Evolutionary conservation across 192 early-diverging fungal genomes (phyloP).

Genomic region (Dissophora globulifera): DNA sequence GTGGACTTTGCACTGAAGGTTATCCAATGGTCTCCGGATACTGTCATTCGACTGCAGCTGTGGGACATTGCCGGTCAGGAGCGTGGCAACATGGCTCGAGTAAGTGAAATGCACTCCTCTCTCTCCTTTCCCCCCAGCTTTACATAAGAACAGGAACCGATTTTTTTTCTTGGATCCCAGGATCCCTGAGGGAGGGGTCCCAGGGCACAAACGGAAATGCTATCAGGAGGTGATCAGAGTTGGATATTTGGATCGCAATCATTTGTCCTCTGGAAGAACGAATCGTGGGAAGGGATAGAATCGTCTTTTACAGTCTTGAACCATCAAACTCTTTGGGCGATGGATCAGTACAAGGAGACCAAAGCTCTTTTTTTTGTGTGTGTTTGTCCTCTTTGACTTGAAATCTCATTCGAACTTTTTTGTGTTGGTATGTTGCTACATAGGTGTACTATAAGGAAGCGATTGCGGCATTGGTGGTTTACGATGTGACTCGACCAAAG

Average conservation of each 20-base stretch:
- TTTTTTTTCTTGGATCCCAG: too few relatives aligned
- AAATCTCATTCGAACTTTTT: too few relatives aligned
- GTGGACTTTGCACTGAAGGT: constrained; percentile 72
- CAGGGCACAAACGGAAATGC: background rate
- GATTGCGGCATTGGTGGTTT: constrained; percentile 66
- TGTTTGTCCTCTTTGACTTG: too few relatives aligned
- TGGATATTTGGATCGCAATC: too few relatives aligned
- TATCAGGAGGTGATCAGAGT: too few relatives aligned
- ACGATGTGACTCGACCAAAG: constrained; percentile 65
- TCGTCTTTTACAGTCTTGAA: background rate
- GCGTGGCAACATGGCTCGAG: background rate
- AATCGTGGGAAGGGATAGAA: background rate
- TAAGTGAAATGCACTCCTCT: background rate
- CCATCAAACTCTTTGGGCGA: too few relatives aligned
- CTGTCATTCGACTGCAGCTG: constrained; percentile 64
- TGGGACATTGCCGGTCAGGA: constrained; percentile 77
- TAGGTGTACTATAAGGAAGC: constrained; percentile 71
- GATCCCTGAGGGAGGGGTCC: too few relatives aligned
- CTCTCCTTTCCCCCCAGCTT: too few relatives aligned
- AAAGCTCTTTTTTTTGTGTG: too few relatives aligned
- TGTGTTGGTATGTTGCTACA: too few relatives aligned
- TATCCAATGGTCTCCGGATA: constrained; percentile 64
- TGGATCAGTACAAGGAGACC: too few relatives aligned
- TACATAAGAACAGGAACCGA: too few relatives aligned
- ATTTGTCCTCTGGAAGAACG: background rate